Evolutionary conservation across 345 rosid genomes (phyloP).

Genomic region (Brassica juncea): DNA sequence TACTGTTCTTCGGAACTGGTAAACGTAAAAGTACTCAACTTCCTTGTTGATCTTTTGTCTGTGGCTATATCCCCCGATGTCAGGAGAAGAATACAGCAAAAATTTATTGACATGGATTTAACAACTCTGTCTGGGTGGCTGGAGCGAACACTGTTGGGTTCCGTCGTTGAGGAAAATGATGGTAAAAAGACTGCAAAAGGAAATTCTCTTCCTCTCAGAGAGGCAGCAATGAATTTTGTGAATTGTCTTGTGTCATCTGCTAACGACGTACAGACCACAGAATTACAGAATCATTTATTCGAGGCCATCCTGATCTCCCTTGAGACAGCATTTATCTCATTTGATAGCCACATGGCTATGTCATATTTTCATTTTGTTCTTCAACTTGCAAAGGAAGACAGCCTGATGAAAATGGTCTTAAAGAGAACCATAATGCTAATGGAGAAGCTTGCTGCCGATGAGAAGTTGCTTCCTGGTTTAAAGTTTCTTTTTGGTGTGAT

Average conservation of each 20-base stretch:
- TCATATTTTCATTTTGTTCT: slow-evolving; percentile 76
- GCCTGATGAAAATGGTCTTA: slow-evolving; percentile 62
- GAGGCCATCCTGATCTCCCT: slow-evolving; percentile 80
- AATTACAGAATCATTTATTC: slow-evolving; percentile 71
- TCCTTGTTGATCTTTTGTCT: slow-evolving; percentile 75
- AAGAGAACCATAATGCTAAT: slow-evolving; percentile 67
- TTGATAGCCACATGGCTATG: slow-evolving; percentile 73
- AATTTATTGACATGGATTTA: slow-evolving; percentile 70
- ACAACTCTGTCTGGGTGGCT: slow-evolving; percentile 70
- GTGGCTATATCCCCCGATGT: slow-evolving; percentile 60
- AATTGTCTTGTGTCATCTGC: slow-evolving; percentile 57
- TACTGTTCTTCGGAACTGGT: slow-evolving; percentile 70
- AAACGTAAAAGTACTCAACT: slow-evolving; percentile 77
- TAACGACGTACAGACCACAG: slow-evolving; percentile 47
- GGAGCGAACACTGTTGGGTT: slow-evolving; percentile 86
- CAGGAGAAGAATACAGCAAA: slow-evolving; percentile 59
- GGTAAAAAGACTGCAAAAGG: slow-evolving; percentile 57
- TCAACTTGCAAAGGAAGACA: slow-evolving; percentile 75
- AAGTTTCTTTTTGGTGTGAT: slow-evolving; percentile 81
- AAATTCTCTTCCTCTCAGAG: slow-evolving; percentile 68
- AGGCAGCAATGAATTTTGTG: slow-evolving; percentile 77
- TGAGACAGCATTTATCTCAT: slow-evolving; percentile 75
- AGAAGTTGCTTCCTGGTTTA: slow-evolving; percentile 72
- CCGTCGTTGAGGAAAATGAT: slow-evolving; percentile 51
- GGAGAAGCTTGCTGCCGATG: slow-evolving; percentile 73